phyloP scores from a whole-genome alignment of 2,329 filamentous ascomycete species.

The Neurospora sp. region DNA sequence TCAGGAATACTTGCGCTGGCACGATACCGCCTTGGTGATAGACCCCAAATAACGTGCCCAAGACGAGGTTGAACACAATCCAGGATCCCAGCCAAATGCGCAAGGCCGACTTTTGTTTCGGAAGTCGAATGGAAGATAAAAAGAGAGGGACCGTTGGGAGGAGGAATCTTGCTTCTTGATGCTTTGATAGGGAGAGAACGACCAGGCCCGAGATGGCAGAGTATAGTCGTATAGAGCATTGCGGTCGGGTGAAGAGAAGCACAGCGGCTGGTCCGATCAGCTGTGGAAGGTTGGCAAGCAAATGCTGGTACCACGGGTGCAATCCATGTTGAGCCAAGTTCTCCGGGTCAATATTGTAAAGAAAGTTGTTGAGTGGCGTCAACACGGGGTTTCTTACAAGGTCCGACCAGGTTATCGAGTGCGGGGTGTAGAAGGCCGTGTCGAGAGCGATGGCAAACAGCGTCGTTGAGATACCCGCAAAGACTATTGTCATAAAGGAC shows the following conservation, averaged over 20 bases:
- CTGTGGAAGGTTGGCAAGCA: constrained; percentile 60
- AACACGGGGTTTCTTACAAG: constrained; percentile 58
- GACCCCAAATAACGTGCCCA: constrained; percentile 67
- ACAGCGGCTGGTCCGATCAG: constrained; percentile 61
- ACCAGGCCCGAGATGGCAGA: constrained; percentile 65
- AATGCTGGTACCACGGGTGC: constrained; percentile 70
- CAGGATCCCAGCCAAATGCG: constrained; percentile 51
- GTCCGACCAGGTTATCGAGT: constrained; percentile 54
- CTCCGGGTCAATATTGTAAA: constrained; percentile 60
- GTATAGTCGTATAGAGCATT: constrained; percentile 52
- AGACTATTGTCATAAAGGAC: constrained; percentile 52
- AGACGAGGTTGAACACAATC: constrained; percentile 58
- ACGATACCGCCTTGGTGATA: constrained; percentile 76
- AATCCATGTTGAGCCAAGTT: constrained; percentile 70
- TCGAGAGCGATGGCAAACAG: constrained; percentile 70
- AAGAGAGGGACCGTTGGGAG: constrained; percentile 69
- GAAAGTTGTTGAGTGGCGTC: constrained; percentile 68
- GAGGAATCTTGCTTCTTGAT: constrained; percentile 73
- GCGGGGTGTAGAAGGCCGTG: constrained; percentile 68
- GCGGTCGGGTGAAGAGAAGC: constrained; percentile 48
- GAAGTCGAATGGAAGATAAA: constrained; percentile 61
- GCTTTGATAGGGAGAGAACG: constrained; percentile 64
- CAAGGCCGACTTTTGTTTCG: constrained; percentile 39
- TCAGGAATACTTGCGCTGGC: constrained; percentile 66
- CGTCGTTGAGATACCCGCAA: constrained; percentile 58